A percentile compares a stretch with the other conserved stretches of the same genome.
Conservation (phyloP, 2,329 filamentous ascomycete genomes). For the Fusarium sp. region DNA sequence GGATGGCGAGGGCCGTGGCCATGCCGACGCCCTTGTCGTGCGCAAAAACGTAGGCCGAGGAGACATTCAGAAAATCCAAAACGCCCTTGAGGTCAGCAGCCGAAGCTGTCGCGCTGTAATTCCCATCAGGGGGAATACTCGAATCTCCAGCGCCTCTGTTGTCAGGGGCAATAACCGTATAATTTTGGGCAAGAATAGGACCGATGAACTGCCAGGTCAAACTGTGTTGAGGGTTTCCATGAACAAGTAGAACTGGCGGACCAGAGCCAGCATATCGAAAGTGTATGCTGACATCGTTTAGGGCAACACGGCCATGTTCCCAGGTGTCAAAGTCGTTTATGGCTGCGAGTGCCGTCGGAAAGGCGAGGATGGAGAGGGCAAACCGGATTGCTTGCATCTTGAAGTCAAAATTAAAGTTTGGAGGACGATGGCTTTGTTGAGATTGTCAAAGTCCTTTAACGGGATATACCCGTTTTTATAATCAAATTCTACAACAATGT, state of each 20-base stretch:
- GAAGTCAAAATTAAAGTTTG: background rate
- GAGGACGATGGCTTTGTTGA: background rate
- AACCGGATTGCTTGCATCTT: background rate
- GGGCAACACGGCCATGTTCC: conserved; percentile 48
- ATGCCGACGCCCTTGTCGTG: conserved; percentile 57
- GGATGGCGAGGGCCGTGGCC: conserved; percentile 51
- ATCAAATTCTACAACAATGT: background rate
- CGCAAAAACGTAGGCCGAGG: conserved; percentile 53
- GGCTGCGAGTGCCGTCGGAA: background rate
- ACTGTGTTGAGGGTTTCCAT: conserved; percentile 53
- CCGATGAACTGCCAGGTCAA: conserved; percentile 52
- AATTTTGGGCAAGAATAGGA: conserved; percentile 52
- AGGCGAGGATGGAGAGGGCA: background rate
- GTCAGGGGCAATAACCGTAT: conserved; percentile 55
- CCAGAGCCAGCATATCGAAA: conserved; percentile 53
- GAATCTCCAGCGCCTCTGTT: conserved; percentile 54
- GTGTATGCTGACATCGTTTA: conserved; percentile 53
- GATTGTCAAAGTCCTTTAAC: background rate
- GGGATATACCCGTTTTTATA: background rate
- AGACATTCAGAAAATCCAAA: conserved; percentile 54
- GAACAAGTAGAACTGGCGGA: conserved; percentile 52
- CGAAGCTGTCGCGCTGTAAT: conserved; percentile 53
- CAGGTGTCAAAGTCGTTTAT: conserved; percentile 48
- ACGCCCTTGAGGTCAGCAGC: conserved; percentile 51
- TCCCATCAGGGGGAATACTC: conserved; percentile 48